Conservation (phyloP, 352 stramenopile species). For the Hyaloperonospora arabidopsidis region DNA sequence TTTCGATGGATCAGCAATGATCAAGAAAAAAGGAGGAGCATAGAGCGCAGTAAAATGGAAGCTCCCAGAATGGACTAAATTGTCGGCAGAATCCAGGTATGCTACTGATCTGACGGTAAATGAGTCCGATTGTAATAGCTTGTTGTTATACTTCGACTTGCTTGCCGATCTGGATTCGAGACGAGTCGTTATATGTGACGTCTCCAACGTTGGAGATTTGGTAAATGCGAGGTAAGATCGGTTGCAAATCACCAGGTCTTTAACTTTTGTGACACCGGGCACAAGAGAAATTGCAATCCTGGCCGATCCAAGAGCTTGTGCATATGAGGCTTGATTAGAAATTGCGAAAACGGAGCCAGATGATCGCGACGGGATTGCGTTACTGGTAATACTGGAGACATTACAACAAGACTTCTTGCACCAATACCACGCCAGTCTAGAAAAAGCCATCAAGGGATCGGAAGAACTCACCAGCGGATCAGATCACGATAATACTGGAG, state of each 20-base stretch:
- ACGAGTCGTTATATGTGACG: too few relatives aligned
- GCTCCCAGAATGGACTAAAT: too few relatives aligned
- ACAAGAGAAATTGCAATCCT: background rate
- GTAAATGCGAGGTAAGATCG: background rate
- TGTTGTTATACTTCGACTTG: too few relatives aligned
- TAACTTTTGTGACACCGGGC: background rate
- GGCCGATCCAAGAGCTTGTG: background rate
- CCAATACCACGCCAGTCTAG: background rate
- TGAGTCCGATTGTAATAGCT: too few relatives aligned
- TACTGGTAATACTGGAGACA: background rate
- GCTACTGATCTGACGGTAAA: too few relatives aligned
- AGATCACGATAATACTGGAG: conserved; percentile 2
- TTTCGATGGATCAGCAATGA: too few relatives aligned
- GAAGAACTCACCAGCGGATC: background rate
- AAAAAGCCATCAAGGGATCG: conserved; percentile 7
- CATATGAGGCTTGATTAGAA: background rate
- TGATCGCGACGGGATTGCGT: background rate
- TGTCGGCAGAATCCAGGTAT: too few relatives aligned
- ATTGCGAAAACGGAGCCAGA: too few relatives aligned
- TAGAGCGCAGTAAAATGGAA: too few relatives aligned
- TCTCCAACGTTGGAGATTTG: too few relatives aligned
- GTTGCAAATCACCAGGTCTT: background rate
- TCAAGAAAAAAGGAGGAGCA: too few relatives aligned
- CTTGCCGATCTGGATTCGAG: too few relatives aligned
- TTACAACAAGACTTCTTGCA: background rate